These are phyloP conservation scores for Lasiodiplodia sp. DNA, from an alignment of 2,329 filamentous ascomycete genomes.

Conservation along the genomic window DNA sequence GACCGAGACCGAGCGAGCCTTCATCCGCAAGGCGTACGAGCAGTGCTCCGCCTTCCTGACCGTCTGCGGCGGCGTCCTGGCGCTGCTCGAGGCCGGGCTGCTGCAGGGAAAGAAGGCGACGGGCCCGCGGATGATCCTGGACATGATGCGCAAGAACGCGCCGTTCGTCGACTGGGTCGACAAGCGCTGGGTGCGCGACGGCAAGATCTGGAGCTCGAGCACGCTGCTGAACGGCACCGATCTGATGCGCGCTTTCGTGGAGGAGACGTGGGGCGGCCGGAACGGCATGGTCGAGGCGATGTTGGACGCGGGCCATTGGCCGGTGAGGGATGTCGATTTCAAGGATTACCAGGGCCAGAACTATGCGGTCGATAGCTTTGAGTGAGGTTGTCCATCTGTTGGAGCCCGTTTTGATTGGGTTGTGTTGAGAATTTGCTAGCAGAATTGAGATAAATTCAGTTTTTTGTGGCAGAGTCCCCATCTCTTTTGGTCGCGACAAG, in stretches of 20 bases:
- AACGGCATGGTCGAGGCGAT: slow-evolving; percentile 13
- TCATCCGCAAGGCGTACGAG: slow-evolving; percentile 46
- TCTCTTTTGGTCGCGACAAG: no score
- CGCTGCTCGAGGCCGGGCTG: slow-evolving; percentile 46
- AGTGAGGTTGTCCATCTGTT: not conserved
- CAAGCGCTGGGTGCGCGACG: slow-evolving; percentile 40
- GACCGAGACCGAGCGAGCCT: slow-evolving; percentile 46
- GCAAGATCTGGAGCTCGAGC: slow-evolving; percentile 45
- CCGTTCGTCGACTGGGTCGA: slow-evolving; percentile 49
- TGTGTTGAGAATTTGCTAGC: no score
- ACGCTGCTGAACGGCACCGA: slow-evolving; percentile 44
- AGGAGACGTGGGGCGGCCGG: slow-evolving; percentile 35
- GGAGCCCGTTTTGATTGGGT: no score
- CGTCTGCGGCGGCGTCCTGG: slow-evolving; percentile 50
- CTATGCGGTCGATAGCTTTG: not conserved
- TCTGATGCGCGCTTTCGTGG: slow-evolving; percentile 41
- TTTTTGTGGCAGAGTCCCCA: no score
- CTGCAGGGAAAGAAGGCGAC: slow-evolving; percentile 46
- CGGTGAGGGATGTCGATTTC: slow-evolving; percentile 31
- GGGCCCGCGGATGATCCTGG: slow-evolving; percentile 34
- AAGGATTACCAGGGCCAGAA: not conserved
- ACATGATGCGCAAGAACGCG: slow-evolving; percentile 36
- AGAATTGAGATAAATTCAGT: no score
- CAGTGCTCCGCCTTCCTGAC: slow-evolving; percentile 49
- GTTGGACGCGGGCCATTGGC: slow-evolving; percentile 26